phyloP scores from a whole-genome alignment of 208 protist genomes.

The Crithidia sp. region DNA sequence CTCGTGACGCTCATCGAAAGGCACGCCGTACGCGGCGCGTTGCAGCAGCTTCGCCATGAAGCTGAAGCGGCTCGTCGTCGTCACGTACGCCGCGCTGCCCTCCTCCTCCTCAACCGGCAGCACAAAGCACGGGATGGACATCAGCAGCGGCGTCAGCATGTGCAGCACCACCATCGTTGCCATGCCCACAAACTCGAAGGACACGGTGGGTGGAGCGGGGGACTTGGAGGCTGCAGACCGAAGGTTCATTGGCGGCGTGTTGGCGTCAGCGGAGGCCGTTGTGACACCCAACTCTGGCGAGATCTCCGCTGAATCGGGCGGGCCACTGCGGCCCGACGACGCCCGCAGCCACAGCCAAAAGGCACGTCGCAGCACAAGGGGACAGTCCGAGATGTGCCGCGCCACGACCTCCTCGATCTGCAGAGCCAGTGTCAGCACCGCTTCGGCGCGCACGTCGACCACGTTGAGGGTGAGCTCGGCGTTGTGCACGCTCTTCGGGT shows the following conservation, averaged over 20 bases:
- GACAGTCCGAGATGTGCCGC: slow-evolving; percentile 33
- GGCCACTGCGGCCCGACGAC: slow-evolving; percentile 25
- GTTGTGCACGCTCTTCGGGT: slow-evolving; percentile 8
- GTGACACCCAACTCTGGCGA: slow-evolving; percentile 8
- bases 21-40: slow-evolving; percentile 45
- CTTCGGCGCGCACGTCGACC: slow-evolving; percentile 25
- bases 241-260: slow-evolving; percentile 2
- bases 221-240: neutral
- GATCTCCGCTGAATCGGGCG: slow-evolving; percentile 21
- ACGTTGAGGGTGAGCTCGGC: slow-evolving; percentile 18
- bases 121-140: slow-evolving; percentile 33
- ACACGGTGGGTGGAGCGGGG: neutral
- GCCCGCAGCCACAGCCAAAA: slow-evolving; percentile 40
- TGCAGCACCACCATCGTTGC: slow-evolving; percentile 38
- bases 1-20: slow-evolving; percentile 36
- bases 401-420: slow-evolving; percentile 24
- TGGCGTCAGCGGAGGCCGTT: neutral
- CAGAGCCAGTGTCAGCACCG: slow-evolving; percentile 22
- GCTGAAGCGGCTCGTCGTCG: slow-evolving; percentile 31
- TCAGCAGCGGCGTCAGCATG: slow-evolving; percentile 41
- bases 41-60: slow-evolving; percentile 42
- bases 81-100: slow-evolving; percentile 22
- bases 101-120: slow-evolving; percentile 38
- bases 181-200: slow-evolving; percentile 46
- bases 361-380: slow-evolving; percentile 29